Evolutionary conservation across 495 filamentous ascomycete species (phyloP), one percentile per base, ranked within the genome.

Genomic region (Neurospora pannonica): DNA sequence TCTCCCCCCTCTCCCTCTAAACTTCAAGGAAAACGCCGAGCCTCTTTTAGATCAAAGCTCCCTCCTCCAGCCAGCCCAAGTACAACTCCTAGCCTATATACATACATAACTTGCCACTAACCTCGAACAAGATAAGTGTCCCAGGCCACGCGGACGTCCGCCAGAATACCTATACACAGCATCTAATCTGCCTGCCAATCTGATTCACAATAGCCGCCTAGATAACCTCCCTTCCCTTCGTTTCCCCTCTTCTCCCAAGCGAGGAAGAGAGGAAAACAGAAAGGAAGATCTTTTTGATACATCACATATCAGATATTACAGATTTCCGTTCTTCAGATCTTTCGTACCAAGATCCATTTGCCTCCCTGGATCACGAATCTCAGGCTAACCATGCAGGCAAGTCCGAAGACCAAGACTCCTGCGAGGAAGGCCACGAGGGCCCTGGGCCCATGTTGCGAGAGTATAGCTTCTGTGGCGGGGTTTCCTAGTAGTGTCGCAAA

Each of bases 401-500:
- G 73, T 1, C 75, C 78, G 1, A 76, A 73, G 70, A 75, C 46
- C 24, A 81, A 76, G 10, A 79, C 71, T 5, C 70, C 75, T 13
- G 77, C 78, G 39, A 81, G 77, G 38, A 81, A 80, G 4, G 70
- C 76, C 36, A 79, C 71, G 10, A 80, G 75, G 28, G 75, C 79
- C 10, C 48, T 67, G 37, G 77, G 71, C 5, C 46, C 28, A 70
- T 75, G 74, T 40, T 70, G 34, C 2, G 39, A 43, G 11, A 81
- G 77, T 10, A 80, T 78, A 7, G 71, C 74, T 11, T 70, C 78
- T 11, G 78, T 77, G n/a, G 54, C 43, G 1, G 77, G 79, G 67
- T 81, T 79, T 46, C 75, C 78, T 11, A 80, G 74, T 71, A 80
- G 43, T 13, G 72, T 77, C 8, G 79, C 78, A 74, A 81, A 67